phyloP scores from a whole-genome alignment of 2,329 filamentous ascomycete species.

The Hypoxylon sp. region DNA sequence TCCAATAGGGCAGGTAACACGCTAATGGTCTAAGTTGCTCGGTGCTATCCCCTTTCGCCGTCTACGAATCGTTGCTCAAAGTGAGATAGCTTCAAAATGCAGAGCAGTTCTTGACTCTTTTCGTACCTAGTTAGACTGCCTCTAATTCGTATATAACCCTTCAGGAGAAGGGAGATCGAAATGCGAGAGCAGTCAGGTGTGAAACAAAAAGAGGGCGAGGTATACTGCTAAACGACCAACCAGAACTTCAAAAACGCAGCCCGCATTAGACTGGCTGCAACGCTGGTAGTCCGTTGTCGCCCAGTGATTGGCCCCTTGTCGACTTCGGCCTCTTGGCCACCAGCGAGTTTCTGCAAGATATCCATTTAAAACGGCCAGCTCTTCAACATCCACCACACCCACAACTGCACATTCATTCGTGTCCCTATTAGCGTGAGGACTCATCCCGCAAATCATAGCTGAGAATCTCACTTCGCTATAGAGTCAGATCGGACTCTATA shows the following conservation, averaged over 20 bases:
- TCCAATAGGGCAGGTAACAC: constrained; percentile 40
- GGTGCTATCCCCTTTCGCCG: constrained; percentile 8
- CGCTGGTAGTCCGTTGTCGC: constrained; percentile 27
- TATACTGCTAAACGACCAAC: constrained; percentile 35
- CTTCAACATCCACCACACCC: constrained; percentile 16
- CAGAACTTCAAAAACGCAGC: constrained; percentile 31
- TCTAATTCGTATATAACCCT: constrained; percentile 16
- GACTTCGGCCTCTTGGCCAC: constrained; percentile 34
- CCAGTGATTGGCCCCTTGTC: constrained; percentile 36
- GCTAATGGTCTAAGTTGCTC: constrained; percentile 1
- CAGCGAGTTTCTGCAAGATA: constrained; percentile 31
- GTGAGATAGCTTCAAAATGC: constrained; percentile 11
- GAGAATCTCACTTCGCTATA: constrained; percentile 20
- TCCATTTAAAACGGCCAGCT: constrained; percentile 17
- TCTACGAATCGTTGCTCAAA: constrained; percentile 9
- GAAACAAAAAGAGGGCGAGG: constrained; percentile 24
- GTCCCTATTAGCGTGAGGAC: constrained; percentile 27
- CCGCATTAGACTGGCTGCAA: constrained; percentile 35
- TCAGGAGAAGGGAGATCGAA: constrained; percentile 37
- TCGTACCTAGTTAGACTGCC: constrained; percentile 6
- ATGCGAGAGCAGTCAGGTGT: constrained; percentile 34
- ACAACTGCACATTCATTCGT: constrained; percentile 10
- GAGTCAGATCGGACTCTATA: constrained; percentile 11
- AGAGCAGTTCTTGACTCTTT: constrained; percentile 7
- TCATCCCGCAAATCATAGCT: constrained; percentile 34